Base-by-base conservation (phyloP, 768 basidiomycete species). In the Termitomyces sp. region DNA sequence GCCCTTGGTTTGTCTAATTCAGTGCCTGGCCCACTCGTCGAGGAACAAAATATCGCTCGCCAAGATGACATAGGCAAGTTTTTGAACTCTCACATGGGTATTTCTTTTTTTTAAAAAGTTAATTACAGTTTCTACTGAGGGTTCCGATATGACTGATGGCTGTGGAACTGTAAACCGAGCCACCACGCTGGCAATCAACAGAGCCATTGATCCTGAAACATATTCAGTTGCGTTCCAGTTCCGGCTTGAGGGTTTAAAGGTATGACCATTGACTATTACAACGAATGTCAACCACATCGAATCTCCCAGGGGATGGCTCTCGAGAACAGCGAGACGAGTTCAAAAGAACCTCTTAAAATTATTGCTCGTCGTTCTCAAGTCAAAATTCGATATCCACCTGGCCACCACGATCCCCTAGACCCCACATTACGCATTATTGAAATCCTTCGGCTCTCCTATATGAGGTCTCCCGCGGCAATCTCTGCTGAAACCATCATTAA, bases 1-100 rank as follows among this genome's bases (percentile, higher is more conserved):
- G 78, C 82, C 0, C 76, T 90, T 9, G 86, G 83, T 0, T 68
- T 89, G 7, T 90, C 89, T 0, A 89, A 80, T 54, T 89, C 88
- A 1, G 75, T 84, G 4, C 88, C 88, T 7, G 87, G 85, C 0
- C 70, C 83, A 3, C 63, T 73, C 7, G 60, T 90, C 3, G 61
- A 72, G 0, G 60, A 68, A 1, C 58, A 67, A 2, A 68, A 83
- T 28, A 79, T 87, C 7, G 57, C 63, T 0, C 63, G 72, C 9
- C 75, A 78, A 18, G 69, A 72, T 7, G 88, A 90, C 51, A 79
- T 84, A 39, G 65, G 89, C 86, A 59, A 62, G 79, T 69, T 24
- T 46, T 38, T 52, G 13, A 16, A 58, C 20, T 55, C 3, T 57
- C 28, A 28, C 15, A 33, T 38, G 33, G 32, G 8, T 13, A 15